A percentile compares a stretch with the other conserved stretches of the same genome.
Conservation (phyloP, 2,329 filamentous ascomycete genomes). For the Venturia carpophila region DNA sequence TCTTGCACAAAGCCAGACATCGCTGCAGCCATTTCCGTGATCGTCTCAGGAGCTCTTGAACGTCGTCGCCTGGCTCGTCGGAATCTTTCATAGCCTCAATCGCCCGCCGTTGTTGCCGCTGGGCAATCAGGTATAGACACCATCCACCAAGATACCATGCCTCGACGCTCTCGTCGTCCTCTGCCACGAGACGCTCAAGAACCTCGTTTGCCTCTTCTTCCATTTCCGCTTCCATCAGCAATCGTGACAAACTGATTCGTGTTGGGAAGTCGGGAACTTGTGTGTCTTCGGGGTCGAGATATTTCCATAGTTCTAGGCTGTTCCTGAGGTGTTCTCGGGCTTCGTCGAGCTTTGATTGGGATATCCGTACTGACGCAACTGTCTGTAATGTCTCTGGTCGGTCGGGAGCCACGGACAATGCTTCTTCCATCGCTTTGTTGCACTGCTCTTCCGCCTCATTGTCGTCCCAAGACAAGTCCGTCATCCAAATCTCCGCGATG, state of each 20-base stretch:
- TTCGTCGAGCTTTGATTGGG: constrained; percentile 71
- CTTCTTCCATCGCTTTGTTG: constrained; percentile 83
- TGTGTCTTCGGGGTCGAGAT: constrained; percentile 63
- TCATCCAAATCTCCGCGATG: constrained; percentile 97
- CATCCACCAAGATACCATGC: constrained; percentile 96
- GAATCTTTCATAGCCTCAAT: constrained; percentile 19
- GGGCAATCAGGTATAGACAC: constrained; percentile 73
- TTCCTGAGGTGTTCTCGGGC: constrained; percentile 68
- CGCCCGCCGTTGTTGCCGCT: constrained; percentile 50
- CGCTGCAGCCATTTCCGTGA: constrained; percentile 77
- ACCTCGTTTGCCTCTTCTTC: constrained; percentile 79
- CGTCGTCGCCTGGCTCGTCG: constrained; percentile 28
- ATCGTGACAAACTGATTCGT: constrained; percentile 70
- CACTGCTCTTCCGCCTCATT: constrained; percentile 82
- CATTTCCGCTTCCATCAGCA: constrained; percentile 86
- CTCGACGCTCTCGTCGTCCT: constrained; percentile 92
- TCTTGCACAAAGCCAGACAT: constrained; percentile 68
- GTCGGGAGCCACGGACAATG: constrained; percentile 72
- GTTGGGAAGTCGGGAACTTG: constrained; percentile 78
- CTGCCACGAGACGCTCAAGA: constrained; percentile 70
- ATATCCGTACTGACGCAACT: constrained; percentile 86
- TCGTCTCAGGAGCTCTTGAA: constrained; percentile 57
- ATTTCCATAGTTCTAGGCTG: constrained; percentile 77
- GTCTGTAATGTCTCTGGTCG: constrained; percentile 91
- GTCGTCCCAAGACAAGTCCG: constrained; percentile 86